phyloP scores from a whole-genome alignment of 768 basidiomycete species.

The Kondoa subrosea region DNA sequence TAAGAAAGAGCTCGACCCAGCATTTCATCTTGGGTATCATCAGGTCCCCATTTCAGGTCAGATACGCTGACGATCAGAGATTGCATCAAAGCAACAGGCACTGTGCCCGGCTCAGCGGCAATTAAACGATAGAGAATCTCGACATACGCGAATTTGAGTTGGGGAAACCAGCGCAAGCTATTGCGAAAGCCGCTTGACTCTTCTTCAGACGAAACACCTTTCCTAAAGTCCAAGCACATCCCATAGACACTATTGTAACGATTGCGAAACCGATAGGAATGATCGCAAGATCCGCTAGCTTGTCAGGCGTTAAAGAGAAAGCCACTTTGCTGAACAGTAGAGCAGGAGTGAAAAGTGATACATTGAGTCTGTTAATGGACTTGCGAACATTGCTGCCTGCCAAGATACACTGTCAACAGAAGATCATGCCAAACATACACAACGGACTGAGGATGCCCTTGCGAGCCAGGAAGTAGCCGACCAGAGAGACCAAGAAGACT shows the following conservation, averaged over 20 bases:
- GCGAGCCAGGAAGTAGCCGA: slow-evolving; percentile 45
- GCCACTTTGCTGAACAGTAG: slow-evolving; percentile 61
- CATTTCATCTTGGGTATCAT: slow-evolving; percentile 74
- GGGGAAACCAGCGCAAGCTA: slow-evolving; percentile 25
- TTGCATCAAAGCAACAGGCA: slow-evolving; percentile 76
- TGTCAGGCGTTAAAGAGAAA: slow-evolving; percentile 61
- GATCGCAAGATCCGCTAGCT: slow-evolving; percentile 7
- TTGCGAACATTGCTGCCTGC: slow-evolving; percentile 20
- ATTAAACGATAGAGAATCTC: slow-evolving; percentile 46
- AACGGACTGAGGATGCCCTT: slow-evolving; percentile 72
- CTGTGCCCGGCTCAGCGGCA: slow-evolving; percentile 68
- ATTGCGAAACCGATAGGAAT: slow-evolving; percentile 71
- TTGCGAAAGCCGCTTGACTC: slow-evolving; percentile 40
- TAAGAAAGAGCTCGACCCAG: slow-evolving; percentile 78
- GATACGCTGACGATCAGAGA: slow-evolving; percentile 21
- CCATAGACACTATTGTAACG: slow-evolving; percentile 55
- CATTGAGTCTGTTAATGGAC: slow-evolving; percentile 50
- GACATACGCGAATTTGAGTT: slow-evolving; percentile 47
- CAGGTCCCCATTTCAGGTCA: slow-evolving; percentile 22
- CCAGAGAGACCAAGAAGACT: slow-evolving; percentile 8
- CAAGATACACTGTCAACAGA: slow-evolving; percentile 52
- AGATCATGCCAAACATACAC: too few species aligned
- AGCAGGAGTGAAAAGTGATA: slow-evolving; percentile 54
- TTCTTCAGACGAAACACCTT: slow-evolving; percentile 48
- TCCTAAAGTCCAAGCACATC: slow-evolving; percentile 48